phyloP scores from a whole-genome alignment of 2,329 filamentous ascomycete genomes.

The Annulohypoxylon truncatum region DNA sequence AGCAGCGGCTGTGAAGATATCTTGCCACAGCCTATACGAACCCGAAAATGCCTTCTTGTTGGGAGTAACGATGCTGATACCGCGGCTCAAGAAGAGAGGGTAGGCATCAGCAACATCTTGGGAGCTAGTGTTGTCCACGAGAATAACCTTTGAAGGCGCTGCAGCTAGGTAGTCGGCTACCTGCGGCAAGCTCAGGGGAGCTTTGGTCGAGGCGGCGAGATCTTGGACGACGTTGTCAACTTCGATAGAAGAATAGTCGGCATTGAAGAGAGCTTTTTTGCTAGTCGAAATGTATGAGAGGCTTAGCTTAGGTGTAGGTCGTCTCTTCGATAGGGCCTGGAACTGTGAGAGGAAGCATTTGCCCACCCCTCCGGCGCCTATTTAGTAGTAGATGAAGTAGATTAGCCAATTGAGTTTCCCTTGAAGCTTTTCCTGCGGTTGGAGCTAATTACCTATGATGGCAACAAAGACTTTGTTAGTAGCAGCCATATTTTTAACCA shows the following conservation, averaged over 20 bases:
- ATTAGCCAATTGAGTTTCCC: constrained; percentile 31
- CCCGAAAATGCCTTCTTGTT: constrained; percentile 99
- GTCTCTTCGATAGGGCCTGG: constrained; percentile 71
- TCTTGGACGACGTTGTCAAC: constrained; percentile 70
- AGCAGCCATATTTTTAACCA: constrained; percentile 53
- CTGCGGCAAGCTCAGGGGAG: constrained; percentile 74
- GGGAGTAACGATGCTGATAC: constrained; percentile 92
- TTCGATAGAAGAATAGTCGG: constrained; percentile 76
- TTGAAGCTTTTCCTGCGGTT: background rate
- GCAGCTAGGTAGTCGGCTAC: constrained; percentile 81
- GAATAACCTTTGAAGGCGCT: constrained; percentile 80
- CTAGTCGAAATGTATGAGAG: constrained; percentile 89
- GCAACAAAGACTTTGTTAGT: constrained; percentile 64
- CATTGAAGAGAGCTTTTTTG: constrained; percentile 81
- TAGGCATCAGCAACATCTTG: constrained; percentile 86
- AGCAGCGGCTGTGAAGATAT: constrained; percentile 81
- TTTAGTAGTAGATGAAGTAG: constrained; percentile 34
- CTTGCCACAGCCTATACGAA: constrained; percentile 82
- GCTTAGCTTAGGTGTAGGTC: constrained; percentile 75
- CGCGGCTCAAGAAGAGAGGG: constrained; percentile 80
- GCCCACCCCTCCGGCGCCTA: constrained; percentile 92
- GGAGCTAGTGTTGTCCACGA: constrained; percentile 97
- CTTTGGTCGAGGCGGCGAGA: constrained; percentile 71
- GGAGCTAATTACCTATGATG: constrained; percentile 55
- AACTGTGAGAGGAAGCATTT: constrained; percentile 91